A percentile compares a stretch with the other conserved stretches of the same genome.
Evolutionary conservation across 495 filamentous ascomycete genomes (phyloP).

Genomic region (Aspergillus panamensis): DNA sequence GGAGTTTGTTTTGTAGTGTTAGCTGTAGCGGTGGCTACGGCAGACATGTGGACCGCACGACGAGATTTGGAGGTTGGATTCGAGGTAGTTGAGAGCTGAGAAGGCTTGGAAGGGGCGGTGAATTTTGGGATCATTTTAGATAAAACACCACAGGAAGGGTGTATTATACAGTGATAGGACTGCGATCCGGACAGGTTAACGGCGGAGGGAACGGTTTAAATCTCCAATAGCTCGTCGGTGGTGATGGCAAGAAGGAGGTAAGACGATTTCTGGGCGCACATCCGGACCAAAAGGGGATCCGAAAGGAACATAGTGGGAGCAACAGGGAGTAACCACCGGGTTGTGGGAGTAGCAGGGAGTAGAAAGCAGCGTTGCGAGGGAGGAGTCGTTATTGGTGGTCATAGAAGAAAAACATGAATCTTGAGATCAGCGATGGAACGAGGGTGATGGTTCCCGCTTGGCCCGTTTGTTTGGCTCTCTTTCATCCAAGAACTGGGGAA

Average conservation of each 20-base stretch:
- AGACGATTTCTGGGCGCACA: slow-evolving; percentile 19
- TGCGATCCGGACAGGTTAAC: slow-evolving; percentile 1
- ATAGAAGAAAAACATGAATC: slow-evolving; percentile 20
- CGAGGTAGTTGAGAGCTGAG: slow-evolving; percentile 6
- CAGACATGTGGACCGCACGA: too few relatives aligned
- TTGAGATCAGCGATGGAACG: slow-evolving; percentile 27
- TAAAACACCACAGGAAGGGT: neutral
- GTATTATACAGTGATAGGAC: neutral
- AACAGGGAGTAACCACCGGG: slow-evolving; percentile 11
- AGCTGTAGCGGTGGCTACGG: neutral
- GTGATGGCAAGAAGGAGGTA: slow-evolving; percentile 22
- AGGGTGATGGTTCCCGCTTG: too few relatives aligned
- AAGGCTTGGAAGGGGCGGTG: too few relatives aligned
- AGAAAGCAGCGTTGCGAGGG: slow-evolving; percentile 1
- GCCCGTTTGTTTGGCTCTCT: too few relatives aligned
- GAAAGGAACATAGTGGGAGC: slow-evolving; percentile 14
- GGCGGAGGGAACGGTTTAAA: neutral
- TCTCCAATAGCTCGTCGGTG: slow-evolving; percentile 17
- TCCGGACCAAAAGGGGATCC: slow-evolving; percentile 14
- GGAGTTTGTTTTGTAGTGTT: neutral
- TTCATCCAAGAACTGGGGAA: too few relatives aligned
- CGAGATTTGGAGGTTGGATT: slow-evolving; percentile 13
- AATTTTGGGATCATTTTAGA: too few relatives aligned
- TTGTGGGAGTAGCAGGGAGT: slow-evolving; percentile 4
- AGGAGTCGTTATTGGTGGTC: slow-evolving; percentile 6